Evolutionary conservation across 2,329 filamentous ascomycete genomes (phyloP), one percentile per base, ranked within the genome.

Genomic region (Geosmithia morbida): DNA sequence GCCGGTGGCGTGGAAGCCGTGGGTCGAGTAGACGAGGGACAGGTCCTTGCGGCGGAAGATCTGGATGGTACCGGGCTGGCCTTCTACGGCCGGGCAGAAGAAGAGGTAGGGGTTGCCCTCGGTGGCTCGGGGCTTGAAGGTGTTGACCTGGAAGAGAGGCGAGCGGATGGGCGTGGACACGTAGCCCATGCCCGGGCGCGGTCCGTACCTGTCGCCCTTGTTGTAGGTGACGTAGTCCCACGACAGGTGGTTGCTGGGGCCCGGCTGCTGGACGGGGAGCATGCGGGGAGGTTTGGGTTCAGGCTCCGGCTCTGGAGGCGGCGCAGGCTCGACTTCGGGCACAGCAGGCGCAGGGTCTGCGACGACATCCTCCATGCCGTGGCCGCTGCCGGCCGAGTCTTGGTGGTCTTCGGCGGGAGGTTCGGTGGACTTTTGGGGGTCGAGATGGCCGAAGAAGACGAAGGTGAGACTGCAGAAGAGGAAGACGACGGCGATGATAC

Each of bases 101-200:
- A 52, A 54, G 6, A 67, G 54, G 44, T 60, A 57, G 0, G 64
- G 59, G 29, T 62, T 66, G 4, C 66, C 66, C 45, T 66, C 59
- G 8, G 68, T 50, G 0, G 58, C 55, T 3, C 64, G 65, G 6
- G 63, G 65, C 16, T 75, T 64, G 52, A 74, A 76, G 1, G 71
- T 46, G 39, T 46, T 46, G 45, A 42, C 45, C 18, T 46, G 45
- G 39, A 46, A 46, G 39, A 46, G 17, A 3, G 45, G 45, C 20
- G 19, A 41, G 19, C 41, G 26, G 37, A 42, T 26, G 14, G 41
- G 19, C 17, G 45, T 41, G 18, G 45, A 42, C 18, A 41, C 37
- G 39, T 22, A 46, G 16, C 18, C n/a, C 39, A 41, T 37, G 2
- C 19, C 18, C 8, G 45, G 45, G 10, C 37, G 45, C 37, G 7